Evolutionary conservation across 768 basidiomycete species (phyloP), one percentile per base, ranked within the genome.

Genomic region (Tylopilus balloui): DNA sequence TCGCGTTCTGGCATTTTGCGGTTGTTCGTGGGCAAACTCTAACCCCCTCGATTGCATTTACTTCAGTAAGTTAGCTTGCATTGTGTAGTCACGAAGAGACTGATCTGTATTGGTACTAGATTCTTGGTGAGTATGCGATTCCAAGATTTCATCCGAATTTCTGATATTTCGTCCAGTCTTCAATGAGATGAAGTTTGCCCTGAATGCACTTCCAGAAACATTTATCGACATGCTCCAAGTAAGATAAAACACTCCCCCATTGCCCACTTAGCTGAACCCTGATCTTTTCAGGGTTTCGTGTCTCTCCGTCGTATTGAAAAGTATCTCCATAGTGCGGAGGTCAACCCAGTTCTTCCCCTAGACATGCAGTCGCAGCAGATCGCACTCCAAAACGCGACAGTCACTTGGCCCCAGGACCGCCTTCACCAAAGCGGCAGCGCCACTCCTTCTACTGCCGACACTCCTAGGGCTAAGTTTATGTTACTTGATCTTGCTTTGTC

Each of bases 281-380:
- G 1, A 25, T 47, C 17, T 42, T 25, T 50, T 34, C 38, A 86
- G 85, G 80, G 83, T 47, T 74, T 88, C 39, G 89, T 96, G 14
- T 93, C 91, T 11, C 72, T 93, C 42, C 83, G 87, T 15, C 88
- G 93, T 43, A 93, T 96, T 51, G 92, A 94, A 63, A 92, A 89
- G 59, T 96, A 94, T 66, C 78, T 96, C 21, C 71, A 79, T 41
- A 76, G 79, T 9, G 77, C 79, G 1, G 93, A 97, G 67, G 82
- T 96, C 14, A 64, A 75, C 1, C 66, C 74, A 1, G 81, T 88
- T 11, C 76, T 74, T 4, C 81, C 83, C 3, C 65, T 88, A 8
- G 66, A 73, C 19, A 65, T 76, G 24, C 79, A 84, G 54, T 73
- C 76, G n/a, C 72, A 76, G 43, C 77, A 71, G 3, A 83, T 94